Evolutionary conservation across 208 protist genomes (phyloP), one percentile per base, ranked within the genome.

Genomic region (Leishmania amazonensis): DNA sequence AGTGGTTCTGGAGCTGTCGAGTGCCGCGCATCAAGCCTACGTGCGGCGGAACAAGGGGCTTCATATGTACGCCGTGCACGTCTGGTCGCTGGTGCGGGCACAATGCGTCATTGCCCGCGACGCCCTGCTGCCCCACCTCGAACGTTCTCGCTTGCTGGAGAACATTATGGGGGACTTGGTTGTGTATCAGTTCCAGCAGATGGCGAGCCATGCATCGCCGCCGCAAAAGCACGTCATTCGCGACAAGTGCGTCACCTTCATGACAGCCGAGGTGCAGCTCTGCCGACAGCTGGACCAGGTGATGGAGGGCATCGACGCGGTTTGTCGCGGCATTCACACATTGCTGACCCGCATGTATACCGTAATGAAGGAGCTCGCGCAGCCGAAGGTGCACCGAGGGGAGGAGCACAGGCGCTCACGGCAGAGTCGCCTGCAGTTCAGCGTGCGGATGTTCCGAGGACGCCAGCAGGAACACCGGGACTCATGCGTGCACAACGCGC

Each of bases 31-130:
- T 21, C 68, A 78, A 42, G 86, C 79, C 15, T 78, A 83, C 45
- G 75, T 92, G 62, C 80, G 75, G 24, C 75, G 84, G 73, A 92
- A 92, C 84, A 76, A 83, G n/a, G 84, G 80, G 31, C 84, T 92
- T 62, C 89, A 89, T 70, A 81, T 89, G 67, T 85, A 87, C 71
- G 79, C 75, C 11, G n/a, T 83, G 19, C 89, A 90, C 75, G 74
- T 88, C 5, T 81, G 68, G 70, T 70, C 51, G 47, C 58, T 87
- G 57, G 87, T 67, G 42, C 74, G 81, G 11, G 58, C 78, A 35
- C 73, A 87, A 42, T 74, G 83, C 71, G 65, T 84, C 28, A 57
- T 92, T 60, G 82, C 80, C 15, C 65, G 81, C 15, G 88, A 87
- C 81, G 70, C 82, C 35, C 13, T 88, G 31, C 68, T 92, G 28